These are phyloP conservation scores for Pharus latifolius DNA, from an alignment of 176 grass and related monocot species.

Conservation along the genomic window DNA sequence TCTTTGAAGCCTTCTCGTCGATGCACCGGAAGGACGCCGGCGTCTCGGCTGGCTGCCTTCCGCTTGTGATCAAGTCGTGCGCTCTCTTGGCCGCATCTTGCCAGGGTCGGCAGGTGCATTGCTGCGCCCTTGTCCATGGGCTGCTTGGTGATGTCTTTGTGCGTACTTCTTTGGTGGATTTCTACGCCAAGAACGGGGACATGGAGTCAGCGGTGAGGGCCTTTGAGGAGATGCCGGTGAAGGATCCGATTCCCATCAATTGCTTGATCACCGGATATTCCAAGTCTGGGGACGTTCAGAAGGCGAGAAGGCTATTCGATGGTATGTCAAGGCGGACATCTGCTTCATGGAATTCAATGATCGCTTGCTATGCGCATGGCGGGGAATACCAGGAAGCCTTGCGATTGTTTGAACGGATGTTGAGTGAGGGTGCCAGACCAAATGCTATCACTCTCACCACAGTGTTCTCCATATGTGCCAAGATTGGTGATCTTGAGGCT, in stretches of 20 bases:
- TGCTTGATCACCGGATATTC: conserved; percentile 84
- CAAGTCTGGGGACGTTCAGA: conserved; percentile 36
- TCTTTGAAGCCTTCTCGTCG: conserved; percentile 33
- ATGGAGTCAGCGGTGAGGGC: conserved; percentile 41
- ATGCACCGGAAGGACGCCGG: conserved; percentile 20
- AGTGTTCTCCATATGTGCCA: conserved; percentile 67
- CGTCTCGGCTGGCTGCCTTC: conserved; percentile 31
- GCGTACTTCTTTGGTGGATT: conserved; percentile 64
- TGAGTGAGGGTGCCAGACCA: conserved; percentile 40
- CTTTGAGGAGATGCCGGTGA: conserved; percentile 44
- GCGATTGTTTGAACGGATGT: conserved; percentile 59
- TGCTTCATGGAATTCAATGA: conserved; percentile 86
- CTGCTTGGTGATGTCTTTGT: conserved; percentile 36
- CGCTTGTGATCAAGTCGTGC: conserved; percentile 52
- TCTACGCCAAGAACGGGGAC: conserved; percentile 71
- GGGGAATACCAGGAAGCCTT: conserved; percentile 52
- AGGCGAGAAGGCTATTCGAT: conserved; percentile 63
- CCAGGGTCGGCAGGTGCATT: conserved; percentile 56
- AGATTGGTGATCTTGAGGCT: conserved; percentile 49
- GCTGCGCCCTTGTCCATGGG: conserved; percentile 46
- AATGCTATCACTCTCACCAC: conserved; percentile 63
- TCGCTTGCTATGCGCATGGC: conserved; percentile 54
- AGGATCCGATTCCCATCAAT: conserved; percentile 67
- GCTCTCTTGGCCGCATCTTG: conserved; percentile 12
- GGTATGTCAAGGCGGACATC: conserved; percentile 54